Evolutionary conservation across 768 basidiomycete species (phyloP).

Genomic region (Rhizopogon salebrosus): DNA sequence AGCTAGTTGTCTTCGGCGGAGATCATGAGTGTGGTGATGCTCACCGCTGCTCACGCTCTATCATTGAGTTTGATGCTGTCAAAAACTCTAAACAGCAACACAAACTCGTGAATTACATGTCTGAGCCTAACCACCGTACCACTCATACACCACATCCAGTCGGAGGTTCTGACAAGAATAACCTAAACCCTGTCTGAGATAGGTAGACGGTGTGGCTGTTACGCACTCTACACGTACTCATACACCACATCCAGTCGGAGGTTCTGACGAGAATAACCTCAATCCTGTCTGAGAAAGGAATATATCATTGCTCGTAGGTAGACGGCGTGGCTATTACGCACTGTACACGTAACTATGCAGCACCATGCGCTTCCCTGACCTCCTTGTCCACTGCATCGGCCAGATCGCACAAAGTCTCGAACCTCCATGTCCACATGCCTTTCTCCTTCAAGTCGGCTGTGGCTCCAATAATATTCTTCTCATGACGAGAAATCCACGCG

Average conservation of each 20-base stretch:
- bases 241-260: not conserved
- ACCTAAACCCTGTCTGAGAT: not conserved
- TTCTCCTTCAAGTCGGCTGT: conserved; percentile 41
- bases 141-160: not conserved
- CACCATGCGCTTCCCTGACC: not conserved
- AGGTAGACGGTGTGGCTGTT: not conserved
- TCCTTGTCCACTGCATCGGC: conserved; percentile 52
- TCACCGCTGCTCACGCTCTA: too few relatives aligned
- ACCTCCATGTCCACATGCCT: conserved; percentile 46
- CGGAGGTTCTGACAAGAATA: not conserved
- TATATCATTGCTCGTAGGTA: too few relatives aligned
- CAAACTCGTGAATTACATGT: too few relatives aligned
- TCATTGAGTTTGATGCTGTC: too few relatives aligned
- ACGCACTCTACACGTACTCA: not conserved
- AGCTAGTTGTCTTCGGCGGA: too few relatives aligned
- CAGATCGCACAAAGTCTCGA: conserved; percentile 56
- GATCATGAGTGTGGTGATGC: too few relatives aligned
- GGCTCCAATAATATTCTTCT: conserved; percentile 19
- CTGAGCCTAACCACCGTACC: not conserved
- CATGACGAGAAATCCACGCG: conserved; percentile 59
- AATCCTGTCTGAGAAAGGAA: not conserved
- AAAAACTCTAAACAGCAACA: too few relatives aligned
- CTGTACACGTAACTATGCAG: not conserved
- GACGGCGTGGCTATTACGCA: not conserved
- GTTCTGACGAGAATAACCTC: not conserved